phyloP scores from a whole-genome alignment of 2,329 filamentous ascomycete genomes.

The Byssothecium circinans region DNA sequence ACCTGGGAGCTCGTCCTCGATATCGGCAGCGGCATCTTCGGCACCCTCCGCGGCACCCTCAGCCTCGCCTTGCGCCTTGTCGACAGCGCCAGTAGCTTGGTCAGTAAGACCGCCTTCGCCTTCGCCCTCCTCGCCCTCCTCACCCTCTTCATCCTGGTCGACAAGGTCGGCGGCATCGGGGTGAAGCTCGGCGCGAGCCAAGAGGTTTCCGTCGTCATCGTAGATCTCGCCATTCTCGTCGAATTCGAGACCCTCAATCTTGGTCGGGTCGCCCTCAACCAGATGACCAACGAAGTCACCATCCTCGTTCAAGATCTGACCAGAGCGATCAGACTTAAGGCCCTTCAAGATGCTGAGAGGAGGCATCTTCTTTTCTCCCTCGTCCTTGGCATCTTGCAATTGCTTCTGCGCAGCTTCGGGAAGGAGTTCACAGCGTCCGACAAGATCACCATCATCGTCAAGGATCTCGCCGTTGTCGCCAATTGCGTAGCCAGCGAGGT shows the following conservation, averaged over 20 bases:
- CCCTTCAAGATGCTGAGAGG: conserved; percentile 51
- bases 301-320: conserved; percentile 54
- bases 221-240: conserved; percentile 59
- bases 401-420: conserved; percentile 50
- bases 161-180: conserved; percentile 48
- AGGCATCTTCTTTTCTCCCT: conserved; percentile 43
- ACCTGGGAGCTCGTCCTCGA: conserved; percentile 54
- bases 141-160: conserved; percentile 36
- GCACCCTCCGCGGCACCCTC: conserved; percentile 29
- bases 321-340: conserved; percentile 50
- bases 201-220: conserved; percentile 57
- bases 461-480: conserved; percentile 59
- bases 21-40: conserved; percentile 39
- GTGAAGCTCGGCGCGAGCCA: conserved; percentile 56
- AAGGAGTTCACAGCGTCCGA: conserved; percentile 56
- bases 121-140: conserved; percentile 21
- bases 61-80: conserved; percentile 35
- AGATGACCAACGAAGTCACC: conserved; percentile 54
- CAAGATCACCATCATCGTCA: conserved; percentile 57
- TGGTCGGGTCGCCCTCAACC: conserved; percentile 51
- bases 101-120: conserved; percentile 27
- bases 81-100: conserved; percentile 32
- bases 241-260: conserved; percentile 52
- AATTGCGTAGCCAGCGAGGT: conserved; percentile 55
- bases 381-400: conserved; percentile 42